A percentile compares a stretch with the other conserved stretches of the same genome.
phyloP scores from a whole-genome alignment of 768 basidiomycete genomes.

The Pulveroboletus sp. region DNA sequence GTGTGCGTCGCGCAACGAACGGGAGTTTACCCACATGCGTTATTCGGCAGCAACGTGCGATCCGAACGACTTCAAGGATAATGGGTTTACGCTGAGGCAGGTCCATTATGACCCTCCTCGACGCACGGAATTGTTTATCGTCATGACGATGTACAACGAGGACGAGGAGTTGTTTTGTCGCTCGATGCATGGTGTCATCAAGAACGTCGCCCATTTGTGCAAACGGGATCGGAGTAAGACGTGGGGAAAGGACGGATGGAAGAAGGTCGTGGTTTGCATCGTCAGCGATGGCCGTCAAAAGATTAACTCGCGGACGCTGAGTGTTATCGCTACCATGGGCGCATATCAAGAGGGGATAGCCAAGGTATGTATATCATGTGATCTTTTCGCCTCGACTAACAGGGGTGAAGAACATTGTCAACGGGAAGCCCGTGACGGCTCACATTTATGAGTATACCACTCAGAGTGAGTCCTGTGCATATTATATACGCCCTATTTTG shows the following conservation, averaged over 20 bases:
- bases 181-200: slow-evolving; percentile 95
- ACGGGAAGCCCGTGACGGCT: slow-evolving; percentile 77
- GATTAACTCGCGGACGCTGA: slow-evolving; percentile 81
- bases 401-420: slow-evolving; percentile 60
- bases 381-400: slow-evolving; percentile 2
- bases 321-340: slow-evolving; percentile 90
- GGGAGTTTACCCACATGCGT: slow-evolving; percentile 95
- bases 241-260: slow-evolving; percentile 98
- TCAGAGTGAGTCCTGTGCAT: slow-evolving; percentile 51
- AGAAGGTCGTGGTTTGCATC: slow-evolving; percentile 94
- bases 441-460: slow-evolving; percentile 96
- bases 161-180: slow-evolving; percentile 87
- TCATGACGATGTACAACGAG: slow-evolving; percentile 98
- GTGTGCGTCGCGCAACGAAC: slow-evolving; percentile 71
- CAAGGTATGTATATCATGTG: slow-evolving; percentile 47
- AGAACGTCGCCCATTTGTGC: slow-evolving; percentile 88
- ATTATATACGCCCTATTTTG: slow-evolving; percentile 1
- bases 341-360: slow-evolving; percentile 93
- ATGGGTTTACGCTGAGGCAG: slow-evolving; percentile 86
- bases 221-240: slow-evolving; percentile 85
- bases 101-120: slow-evolving; percentile 89
- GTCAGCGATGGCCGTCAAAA: slow-evolving; percentile 85
- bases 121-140: slow-evolving; percentile 92
- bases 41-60: slow-evolving; percentile 96
- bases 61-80: slow-evolving; percentile 84